Conservation (phyloP, 2,329 filamentous ascomycete species). For the Trichophaea hybrida region DNA sequence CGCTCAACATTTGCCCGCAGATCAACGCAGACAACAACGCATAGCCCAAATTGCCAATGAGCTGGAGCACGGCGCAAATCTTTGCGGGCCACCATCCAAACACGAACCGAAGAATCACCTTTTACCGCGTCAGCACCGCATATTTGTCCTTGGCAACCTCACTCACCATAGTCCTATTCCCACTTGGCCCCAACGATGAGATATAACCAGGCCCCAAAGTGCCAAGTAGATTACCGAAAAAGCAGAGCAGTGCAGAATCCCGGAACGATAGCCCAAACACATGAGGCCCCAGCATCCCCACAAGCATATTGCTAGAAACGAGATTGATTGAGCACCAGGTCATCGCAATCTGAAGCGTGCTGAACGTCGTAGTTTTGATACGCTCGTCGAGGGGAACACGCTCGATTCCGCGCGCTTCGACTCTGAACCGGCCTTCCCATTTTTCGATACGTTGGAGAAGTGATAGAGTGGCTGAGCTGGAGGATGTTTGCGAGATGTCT, state of each 20-base stretch:
- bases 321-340: conserved; percentile 1
- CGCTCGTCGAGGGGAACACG: background rate
- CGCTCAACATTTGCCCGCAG: conserved; percentile 53
- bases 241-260: conserved; percentile 38
- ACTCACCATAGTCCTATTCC: conserved; percentile 45
- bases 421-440: background rate
- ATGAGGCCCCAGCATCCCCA: background rate
- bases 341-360: background rate
- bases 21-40: conserved; percentile 50
- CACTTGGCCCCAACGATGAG: conserved; percentile 48
- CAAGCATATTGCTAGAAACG: background rate
- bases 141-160: background rate
- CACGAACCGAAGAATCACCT: conserved; percentile 44
- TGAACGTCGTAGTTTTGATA: background rate
- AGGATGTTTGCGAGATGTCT: too few relatives aligned
- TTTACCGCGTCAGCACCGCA: background rate
- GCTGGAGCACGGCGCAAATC: conserved; percentile 47
- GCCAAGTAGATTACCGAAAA: conserved; percentile 44
- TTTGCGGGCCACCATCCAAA: conserved; percentile 55
- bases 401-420: background rate
- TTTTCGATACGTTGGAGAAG: background rate
- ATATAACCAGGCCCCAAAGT: conserved; percentile 44
- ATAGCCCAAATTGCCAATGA: conserved; percentile 49
- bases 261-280: background rate
- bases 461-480: background rate